A percentile compares a stretch with the other conserved stretches of the same genome.
These are phyloP conservation scores for Fusarium fujikuroi DNA, from an alignment of 2,329 filamentous ascomycete species.

Conservation along the genomic window DNA sequence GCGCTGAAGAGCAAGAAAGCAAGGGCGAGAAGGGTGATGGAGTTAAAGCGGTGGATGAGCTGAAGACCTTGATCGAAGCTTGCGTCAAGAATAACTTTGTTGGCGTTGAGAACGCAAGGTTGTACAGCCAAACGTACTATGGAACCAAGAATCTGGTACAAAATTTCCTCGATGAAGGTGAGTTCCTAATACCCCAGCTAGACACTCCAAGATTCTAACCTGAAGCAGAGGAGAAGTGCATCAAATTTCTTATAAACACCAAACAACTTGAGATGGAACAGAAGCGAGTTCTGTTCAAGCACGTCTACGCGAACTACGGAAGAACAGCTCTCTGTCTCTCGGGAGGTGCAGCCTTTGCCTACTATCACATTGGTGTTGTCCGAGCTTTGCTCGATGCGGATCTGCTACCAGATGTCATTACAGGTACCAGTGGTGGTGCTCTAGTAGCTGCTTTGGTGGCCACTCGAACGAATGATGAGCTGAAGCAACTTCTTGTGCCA, in stretches of 20 bases:
- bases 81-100: conserved; percentile 99
- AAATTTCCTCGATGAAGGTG: conserved; percentile 85
- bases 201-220: conserved; percentile 19
- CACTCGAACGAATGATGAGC: conserved; percentile 90
- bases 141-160: conserved; percentile 97
- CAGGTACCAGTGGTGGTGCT: conserved; percentile 93
- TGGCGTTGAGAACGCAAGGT: conserved; percentile 88
- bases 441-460: conserved; percentile 87
- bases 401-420: conserved; percentile 91
- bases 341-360: conserved; percentile 93
- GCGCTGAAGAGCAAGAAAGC: conserved; percentile 64
- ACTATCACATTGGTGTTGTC: conserved; percentile 95
- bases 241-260: conserved; percentile 76
- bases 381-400: conserved; percentile 89
- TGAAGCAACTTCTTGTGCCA: conserved; percentile 85
- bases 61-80: conserved; percentile 82
- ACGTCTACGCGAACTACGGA: conserved; percentile 89
- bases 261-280: conserved; percentile 74
- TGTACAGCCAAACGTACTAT: conserved; percentile 98
- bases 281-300: conserved; percentile 86
- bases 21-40: conserved; percentile 52
- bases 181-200: conserved; percentile 25
- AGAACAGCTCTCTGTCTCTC: conserved; percentile 93
- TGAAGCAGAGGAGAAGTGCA: conserved; percentile 68
- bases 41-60: conserved; percentile 73